Evolutionary conservation across 345 rosid species (phyloP).

Genomic region (Acer campestre): DNA sequence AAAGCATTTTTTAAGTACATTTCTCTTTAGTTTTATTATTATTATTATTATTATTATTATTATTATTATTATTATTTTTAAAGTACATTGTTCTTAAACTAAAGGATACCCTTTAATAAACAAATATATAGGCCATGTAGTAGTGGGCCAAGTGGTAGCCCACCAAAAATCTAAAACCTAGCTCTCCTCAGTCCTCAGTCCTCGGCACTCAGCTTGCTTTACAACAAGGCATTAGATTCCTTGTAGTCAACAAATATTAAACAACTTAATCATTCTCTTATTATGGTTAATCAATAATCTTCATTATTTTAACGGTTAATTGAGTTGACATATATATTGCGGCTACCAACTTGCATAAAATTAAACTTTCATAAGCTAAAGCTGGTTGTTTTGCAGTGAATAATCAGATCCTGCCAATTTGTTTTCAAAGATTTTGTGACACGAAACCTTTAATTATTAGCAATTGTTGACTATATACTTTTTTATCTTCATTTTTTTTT

Average conservation of each 20-base stretch:
- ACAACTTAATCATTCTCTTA: not conserved
- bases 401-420: not conserved
- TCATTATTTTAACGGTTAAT: not conserved
- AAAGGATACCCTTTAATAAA: not conserved
- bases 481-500: no score
- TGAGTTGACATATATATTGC: not conserved
- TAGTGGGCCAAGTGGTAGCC: not conserved
- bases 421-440: not conserved
- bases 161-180: conserved; percentile 6
- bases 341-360: not conserved
- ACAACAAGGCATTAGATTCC: conserved; percentile 19
- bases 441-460: not conserved
- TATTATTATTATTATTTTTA: no score
- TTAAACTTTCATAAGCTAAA: not conserved
- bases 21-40: no score
- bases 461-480: no score
- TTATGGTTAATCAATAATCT: not conserved
- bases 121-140: no score
- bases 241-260: not conserved
- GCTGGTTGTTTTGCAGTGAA: not conserved
- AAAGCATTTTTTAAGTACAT: not conserved
- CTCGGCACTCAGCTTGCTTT: not conserved
- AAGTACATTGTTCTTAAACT: not conserved
- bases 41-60: no score
- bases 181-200: not conserved